Evolutionary conservation across 768 basidiomycete genomes (phyloP), one percentile per base, ranked within the genome.

Genomic region (Scleroderma citrinum): DNA sequence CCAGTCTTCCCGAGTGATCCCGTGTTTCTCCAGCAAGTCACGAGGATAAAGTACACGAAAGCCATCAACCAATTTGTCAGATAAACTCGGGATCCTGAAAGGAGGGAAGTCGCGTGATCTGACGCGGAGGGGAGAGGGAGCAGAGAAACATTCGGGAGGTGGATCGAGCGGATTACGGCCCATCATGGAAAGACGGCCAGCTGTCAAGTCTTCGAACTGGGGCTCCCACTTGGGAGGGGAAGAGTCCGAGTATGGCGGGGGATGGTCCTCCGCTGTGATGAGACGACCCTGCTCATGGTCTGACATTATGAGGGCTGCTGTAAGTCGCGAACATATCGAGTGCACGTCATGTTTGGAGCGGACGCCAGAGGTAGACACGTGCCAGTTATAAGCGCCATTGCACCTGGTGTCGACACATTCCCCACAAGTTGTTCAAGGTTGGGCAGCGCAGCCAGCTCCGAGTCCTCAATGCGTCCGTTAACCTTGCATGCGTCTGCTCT

Each of bases 401-500:
- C 37, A 14, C 7, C 6, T 14, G 19, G 24, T 13, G 24, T 16
- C 37, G 7, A 38, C 36, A 16, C 13, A 47, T 37, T 19, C 35
- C 23, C 21, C 13, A 24, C 24, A 42, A 24, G 23, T 16, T 16
- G 40, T n/a, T 21, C 6, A n/a, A 35, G 34, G 34, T 32, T 13
- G 12, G 13, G 12, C 34, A 35, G 3, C 8, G 14, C 29, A 43
- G 38, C 21, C 19, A 14, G 40, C 24, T 43, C 37, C 32, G 11
- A 19, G 20, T n/a, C 46, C 30, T 49, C 57, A 44, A 80, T 80
- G 82, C 76, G 87, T 44, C 78, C 76, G 37, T 74, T 88, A 21
- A 74, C 70, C 19, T 76, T 90, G 6, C 87, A 91, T 55, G 72
- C 80, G 17, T 89, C 88, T 31, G 87, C 87, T 0, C 80, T 90